Conservation (phyloP, 768 basidiomycete species). For the Tulasnella sp. region DNA sequence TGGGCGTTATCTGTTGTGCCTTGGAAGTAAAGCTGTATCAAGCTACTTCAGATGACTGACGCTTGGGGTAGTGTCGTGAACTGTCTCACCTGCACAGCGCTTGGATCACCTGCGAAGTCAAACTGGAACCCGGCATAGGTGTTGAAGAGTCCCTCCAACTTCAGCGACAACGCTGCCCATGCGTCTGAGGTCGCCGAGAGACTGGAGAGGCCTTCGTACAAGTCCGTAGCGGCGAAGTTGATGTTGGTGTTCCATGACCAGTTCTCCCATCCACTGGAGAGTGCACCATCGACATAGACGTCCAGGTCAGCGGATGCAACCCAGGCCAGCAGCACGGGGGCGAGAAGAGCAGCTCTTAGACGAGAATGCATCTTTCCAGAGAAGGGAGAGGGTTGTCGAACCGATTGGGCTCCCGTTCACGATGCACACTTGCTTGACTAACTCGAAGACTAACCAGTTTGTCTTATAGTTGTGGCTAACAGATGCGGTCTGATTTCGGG, state of each 20-base stretch:
- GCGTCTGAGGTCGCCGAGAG: conserved; percentile 46
- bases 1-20: conserved; percentile 42
- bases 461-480: background rate
- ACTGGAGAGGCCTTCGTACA: conserved; percentile 42
- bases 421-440: background rate
- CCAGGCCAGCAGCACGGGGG: conserved; percentile 3
- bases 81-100: conserved; percentile 37
- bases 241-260: conserved; percentile 51
- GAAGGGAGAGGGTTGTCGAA: background rate
- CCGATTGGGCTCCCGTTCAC: background rate
- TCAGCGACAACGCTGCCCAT: conserved; percentile 50
- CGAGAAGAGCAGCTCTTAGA: background rate
- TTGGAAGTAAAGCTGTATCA: conserved; percentile 40
- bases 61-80: background rate
- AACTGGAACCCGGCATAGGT: conserved; percentile 49
- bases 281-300: conserved; percentile 45
- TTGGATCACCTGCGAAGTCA: conserved; percentile 45
- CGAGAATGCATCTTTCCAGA: background rate
- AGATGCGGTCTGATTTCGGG: background rate
- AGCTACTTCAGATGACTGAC: background rate
- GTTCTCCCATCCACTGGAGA: conserved; percentile 50
- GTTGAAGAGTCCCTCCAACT: conserved; percentile 44
- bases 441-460: background rate
- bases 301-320: conserved; percentile 39
- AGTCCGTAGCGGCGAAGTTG: conserved; percentile 47